A percentile compares a stretch with the other conserved stretches of the same genome.
Conservation (phyloP, 495 filamentous ascomycete species). For the Sabuloglossum arenarium region DNA sequence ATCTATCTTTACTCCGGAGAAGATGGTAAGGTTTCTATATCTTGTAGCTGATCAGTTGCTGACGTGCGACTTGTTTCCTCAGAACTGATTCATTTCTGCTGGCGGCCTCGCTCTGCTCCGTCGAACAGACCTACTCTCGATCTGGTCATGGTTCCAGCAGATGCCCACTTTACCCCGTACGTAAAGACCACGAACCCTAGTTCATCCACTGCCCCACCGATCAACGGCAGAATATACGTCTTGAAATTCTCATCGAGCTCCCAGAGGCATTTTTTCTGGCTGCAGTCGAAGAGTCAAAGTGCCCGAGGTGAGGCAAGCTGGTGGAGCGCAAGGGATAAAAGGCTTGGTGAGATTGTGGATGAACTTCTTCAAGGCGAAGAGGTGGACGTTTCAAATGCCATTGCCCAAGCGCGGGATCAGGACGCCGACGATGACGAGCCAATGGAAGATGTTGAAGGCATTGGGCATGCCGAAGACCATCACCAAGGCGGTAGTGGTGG, state of each 20-base stretch:
- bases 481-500: constrained; percentile 47
- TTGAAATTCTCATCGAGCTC: constrained; percentile 92
- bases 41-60: not conserved
- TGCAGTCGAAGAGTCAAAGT: constrained; percentile 74
- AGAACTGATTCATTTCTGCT: constrained; percentile 92
- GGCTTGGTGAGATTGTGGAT: constrained; percentile 71
- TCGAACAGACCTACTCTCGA: constrained; percentile 55
- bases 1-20: constrained; percentile 74
- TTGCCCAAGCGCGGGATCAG: constrained; percentile 34
- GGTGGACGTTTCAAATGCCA: constrained; percentile 62
- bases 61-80: not conserved
- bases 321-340: constrained; percentile 63
- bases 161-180: constrained; percentile 71
- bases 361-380: constrained; percentile 69
- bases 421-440: constrained; percentile 48
- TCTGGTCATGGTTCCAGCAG: constrained; percentile 74
- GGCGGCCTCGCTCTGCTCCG: constrained; percentile 48
- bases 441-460: constrained; percentile 67
- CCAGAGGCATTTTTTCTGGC: constrained; percentile 82
- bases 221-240: constrained; percentile 78
- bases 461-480: constrained; percentile 33
- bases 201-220: constrained; percentile 23
- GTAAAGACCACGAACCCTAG: constrained; percentile 21
- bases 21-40: constrained; percentile 38
- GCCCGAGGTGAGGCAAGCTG: constrained; percentile 46